A percentile compares a stretch with the other conserved stretches of the same genome.
Conservation (phyloP, 164 flowering plant species). For the Annona cherimola region DNA sequence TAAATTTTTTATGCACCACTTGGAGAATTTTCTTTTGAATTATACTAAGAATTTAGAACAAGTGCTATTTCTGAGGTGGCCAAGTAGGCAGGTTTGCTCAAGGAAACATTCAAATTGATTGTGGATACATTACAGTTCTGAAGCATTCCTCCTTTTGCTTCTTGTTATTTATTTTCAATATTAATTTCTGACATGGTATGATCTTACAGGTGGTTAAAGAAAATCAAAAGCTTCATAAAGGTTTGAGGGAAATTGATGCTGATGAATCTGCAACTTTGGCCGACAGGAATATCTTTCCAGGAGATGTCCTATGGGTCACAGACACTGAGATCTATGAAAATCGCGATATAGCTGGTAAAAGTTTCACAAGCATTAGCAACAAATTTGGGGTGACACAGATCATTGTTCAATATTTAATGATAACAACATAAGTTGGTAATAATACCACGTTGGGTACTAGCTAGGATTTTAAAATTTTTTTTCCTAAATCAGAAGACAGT, state of each 20-base stretch:
- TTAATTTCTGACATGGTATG: not conserved
- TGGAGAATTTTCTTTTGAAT: too few relatives aligned
- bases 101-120: too few relatives aligned
- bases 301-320: slow-evolving; percentile 82
- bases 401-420: not conserved
- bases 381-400: not conserved
- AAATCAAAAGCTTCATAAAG: slow-evolving; percentile 89
- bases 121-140: too few relatives aligned
- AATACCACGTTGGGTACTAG: not conserved
- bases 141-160: too few relatives aligned
- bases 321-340: slow-evolving; percentile 86
- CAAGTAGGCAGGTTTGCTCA: too few relatives aligned
- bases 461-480: not conserved
- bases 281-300: slow-evolving; percentile 84
- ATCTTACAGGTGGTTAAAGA: slow-evolving; percentile 80
- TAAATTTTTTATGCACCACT: too few relatives aligned
- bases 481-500: not conserved
- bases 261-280: slow-evolving; percentile 74
- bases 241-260: slow-evolving; percentile 48
- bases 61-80: too few relatives aligned
- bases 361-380: not conserved
- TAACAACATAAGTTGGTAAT: not conserved
- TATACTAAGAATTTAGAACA: too few relatives aligned
- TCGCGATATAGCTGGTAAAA: slow-evolving; percentile 95
- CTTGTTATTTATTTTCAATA: too few relatives aligned